Percentiles rank a stretch among this genome's conserved stretches.
These are phyloP conservation scores for Globisporangium lucens DNA, from an alignment of 352 stramenopile genomes.

Conservation along the genomic window DNA sequence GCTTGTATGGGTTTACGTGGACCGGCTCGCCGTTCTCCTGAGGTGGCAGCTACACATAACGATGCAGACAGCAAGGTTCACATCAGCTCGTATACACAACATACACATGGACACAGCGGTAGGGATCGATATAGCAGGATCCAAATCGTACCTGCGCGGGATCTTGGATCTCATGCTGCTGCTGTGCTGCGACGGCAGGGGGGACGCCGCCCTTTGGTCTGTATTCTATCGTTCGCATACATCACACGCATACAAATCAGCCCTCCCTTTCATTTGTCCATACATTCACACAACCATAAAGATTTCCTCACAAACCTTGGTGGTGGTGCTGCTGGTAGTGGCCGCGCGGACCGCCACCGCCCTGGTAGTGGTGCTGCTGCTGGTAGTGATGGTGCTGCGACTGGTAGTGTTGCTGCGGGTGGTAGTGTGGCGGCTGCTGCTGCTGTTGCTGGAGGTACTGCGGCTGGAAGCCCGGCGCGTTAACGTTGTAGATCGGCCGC, in stretches of 20 bases:
- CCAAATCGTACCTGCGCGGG: conserved; percentile 12
- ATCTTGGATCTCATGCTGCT: conserved; percentile 17
- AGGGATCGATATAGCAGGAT: not conserved
- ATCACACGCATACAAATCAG: not conserved
- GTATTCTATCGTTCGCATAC: conserved; percentile 17
- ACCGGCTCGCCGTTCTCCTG: conserved; percentile 10
- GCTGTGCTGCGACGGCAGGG: conserved; percentile 7
- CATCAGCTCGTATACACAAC: not conserved
- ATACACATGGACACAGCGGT: not conserved
- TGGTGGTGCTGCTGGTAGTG: conserved; percentile 43
- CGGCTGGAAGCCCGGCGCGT: conserved; percentile 35
- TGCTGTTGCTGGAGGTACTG: conserved; percentile 36
- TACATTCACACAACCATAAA: too few relatives aligned
- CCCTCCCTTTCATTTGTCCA: not conserved
- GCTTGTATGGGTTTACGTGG: conserved; percentile 18
- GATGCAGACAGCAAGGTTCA: not conserved
- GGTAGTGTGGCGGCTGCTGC: conserved; percentile 33
- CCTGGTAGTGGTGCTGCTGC: conserved; percentile 29
- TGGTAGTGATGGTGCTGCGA: conserved; percentile 26
- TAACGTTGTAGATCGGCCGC: conserved; percentile 26
- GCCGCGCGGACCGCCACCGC: conserved; percentile 27
- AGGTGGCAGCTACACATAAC: not conserved
- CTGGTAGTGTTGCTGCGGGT: conserved; percentile 13
- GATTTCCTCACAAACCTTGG: conserved; percentile 24
- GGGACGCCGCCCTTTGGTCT: conserved; percentile 14